Evolutionary conservation across 371 early-diverging fungal genomes (phyloP), one percentile per base, ranked within the genome.

Genomic region (Cokeromyces recurvatus): DNA sequence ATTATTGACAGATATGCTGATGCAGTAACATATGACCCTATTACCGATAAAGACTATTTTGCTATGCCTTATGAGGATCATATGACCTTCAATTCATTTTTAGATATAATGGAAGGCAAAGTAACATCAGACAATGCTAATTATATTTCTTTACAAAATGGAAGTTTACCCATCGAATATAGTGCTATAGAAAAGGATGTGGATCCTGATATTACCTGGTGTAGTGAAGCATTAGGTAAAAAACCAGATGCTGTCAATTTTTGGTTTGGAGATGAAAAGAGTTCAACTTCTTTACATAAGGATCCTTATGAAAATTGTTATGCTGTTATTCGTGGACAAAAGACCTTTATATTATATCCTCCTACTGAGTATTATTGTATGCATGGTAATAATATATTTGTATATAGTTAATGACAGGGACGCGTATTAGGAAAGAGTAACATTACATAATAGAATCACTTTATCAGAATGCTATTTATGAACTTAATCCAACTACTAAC

Each of bases 231-330:
- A 0, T 50, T 88, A 1, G 81, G 79, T 53, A 66, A 71, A 45
- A 23, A 45, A 15, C 87, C 87, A 0, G 90, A 90, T 49, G 90
- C 90, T 3, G 81, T 85, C 43, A 90, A 90, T 59, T 79, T 90
- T 40, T 90, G 90, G 90, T 77, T 86, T 52, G 90, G 90, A 2
- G 68, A 77, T 37, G 64, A 67, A 11, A 55, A 71, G 22, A 78
- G 87, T 19, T 63, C 65, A 0, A 87, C 90, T 0, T 82, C 86
- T 0, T 46, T 82, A n/a, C 90, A 90, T 58, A 90, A 86, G 51
- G 88, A 87, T 56, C 87, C 82, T 7, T 90, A 90, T 53, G 90
- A 90, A 48, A 90, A 90, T 45, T 75, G 86, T 8, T 90, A 88
- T 54, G 79, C 76, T 9, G 90, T 88, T 3, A 57, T 87, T 4